Conservation (phyloP, 768 basidiomycete species). For the Flagelloscypha sp. region DNA sequence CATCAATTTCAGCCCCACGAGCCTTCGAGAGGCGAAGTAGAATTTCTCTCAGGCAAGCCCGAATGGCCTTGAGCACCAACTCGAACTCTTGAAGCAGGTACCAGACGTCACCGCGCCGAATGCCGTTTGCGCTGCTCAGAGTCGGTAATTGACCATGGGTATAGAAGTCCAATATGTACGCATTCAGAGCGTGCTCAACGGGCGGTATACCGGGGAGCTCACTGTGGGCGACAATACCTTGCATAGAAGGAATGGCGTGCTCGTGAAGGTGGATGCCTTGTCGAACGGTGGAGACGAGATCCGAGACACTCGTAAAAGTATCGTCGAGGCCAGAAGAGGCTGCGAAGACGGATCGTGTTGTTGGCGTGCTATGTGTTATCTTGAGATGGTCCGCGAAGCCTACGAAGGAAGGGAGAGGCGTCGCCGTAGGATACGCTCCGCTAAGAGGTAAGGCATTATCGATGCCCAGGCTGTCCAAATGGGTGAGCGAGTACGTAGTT, state of each 20-base stretch:
- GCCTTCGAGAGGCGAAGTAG: conserved; percentile 20
- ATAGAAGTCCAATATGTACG: conserved; percentile 63
- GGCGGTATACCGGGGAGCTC: conserved; percentile 7
- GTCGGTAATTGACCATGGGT: conserved; percentile 50
- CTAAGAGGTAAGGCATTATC: conserved; percentile 47
- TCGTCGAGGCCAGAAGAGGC: conserved; percentile 64
- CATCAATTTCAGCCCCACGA: conserved; percentile 10
- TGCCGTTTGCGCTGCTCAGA: conserved; percentile 44
- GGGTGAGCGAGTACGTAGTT: conserved; percentile 35
- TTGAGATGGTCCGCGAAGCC: conserved; percentile 30
- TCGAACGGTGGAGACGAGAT: conserved; percentile 45
- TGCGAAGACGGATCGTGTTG: conserved; percentile 53
- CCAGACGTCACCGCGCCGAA: conserved; percentile 59
- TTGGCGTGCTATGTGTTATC: conserved; percentile 26
- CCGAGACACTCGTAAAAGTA: conserved; percentile 37
- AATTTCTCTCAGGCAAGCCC: conserved; percentile 41
- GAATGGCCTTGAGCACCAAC: conserved; percentile 41
- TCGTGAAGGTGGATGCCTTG: conserved; percentile 47
- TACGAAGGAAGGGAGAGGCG: conserved; percentile 5
- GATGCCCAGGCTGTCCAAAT: conserved; percentile 26
- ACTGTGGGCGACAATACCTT: conserved; percentile 22
- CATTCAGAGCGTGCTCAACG: conserved; percentile 37
- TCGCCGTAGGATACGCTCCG: conserved; percentile 14
- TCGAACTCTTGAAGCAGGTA: conserved; percentile 52
- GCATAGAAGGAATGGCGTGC: conserved; percentile 53